These are phyloP conservation scores for Themeda triandra DNA, from an alignment of 176 grass and related monocot species.

Conservation along the genomic window DNA sequence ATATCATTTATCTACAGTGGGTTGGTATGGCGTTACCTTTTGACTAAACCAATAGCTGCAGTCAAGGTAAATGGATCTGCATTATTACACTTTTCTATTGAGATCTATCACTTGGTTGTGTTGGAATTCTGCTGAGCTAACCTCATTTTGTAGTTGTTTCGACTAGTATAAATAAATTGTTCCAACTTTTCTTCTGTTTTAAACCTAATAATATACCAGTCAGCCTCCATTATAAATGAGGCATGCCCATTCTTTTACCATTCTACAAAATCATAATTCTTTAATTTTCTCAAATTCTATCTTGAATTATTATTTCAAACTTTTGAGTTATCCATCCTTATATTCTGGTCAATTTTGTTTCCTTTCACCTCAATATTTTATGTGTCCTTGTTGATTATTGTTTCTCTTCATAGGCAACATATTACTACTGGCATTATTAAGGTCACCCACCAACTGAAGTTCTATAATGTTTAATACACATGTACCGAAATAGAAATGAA, in stretches of 20 bases:
- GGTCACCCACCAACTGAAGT: neutral
- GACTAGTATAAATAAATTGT: neutral
- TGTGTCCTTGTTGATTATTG: neutral
- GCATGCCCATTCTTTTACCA: neutral
- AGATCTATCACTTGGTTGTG: neutral
- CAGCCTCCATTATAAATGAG: neutral
- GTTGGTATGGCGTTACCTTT: constrained; percentile 84
- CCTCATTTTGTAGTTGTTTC: neutral
- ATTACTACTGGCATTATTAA: neutral
- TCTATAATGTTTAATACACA: neutral
- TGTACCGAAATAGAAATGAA: neutral
- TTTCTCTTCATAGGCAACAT: neutral
- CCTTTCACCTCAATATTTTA: neutral
- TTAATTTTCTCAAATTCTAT: neutral
- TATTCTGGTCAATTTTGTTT: neutral
- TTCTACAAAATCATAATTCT: neutral
- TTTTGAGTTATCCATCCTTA: neutral
- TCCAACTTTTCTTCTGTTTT: neutral
- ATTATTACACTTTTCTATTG: neutral
- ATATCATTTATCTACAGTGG: constrained; percentile 47
- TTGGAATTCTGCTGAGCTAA: constrained; percentile 17
- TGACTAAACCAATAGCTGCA: constrained; percentile 81
- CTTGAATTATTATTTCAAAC: neutral
- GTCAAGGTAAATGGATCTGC: constrained; percentile 61
- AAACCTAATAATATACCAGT: neutral